Conservation (phyloP, 2,329 filamentous ascomycete genomes). For the Verticillium tricorpus region DNA sequence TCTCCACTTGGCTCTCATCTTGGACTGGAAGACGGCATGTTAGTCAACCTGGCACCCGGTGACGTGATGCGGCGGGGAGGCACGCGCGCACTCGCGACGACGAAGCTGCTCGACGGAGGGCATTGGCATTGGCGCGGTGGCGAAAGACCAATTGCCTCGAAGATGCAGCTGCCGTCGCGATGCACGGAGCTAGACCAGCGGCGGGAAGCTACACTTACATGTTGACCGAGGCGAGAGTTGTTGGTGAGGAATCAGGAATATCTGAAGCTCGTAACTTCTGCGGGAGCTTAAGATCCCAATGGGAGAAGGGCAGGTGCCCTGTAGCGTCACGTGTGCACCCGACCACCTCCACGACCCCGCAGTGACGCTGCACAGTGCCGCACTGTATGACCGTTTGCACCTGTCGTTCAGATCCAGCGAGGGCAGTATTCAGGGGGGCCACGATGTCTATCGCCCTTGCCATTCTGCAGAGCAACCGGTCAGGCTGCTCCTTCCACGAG, state of each 20-base stretch:
- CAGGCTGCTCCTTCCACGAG: neutral
- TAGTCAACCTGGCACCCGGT: neutral
- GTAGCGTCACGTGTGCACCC: neutral
- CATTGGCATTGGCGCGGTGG: neutral
- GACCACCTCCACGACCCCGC: neutral
- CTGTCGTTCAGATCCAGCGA: neutral
- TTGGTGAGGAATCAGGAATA: neutral
- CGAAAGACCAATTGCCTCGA: neutral
- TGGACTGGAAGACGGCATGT: slow-evolving; percentile 36
- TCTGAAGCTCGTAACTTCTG: neutral
- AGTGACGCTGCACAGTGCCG: neutral
- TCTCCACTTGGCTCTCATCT: slow-evolving; percentile 97
- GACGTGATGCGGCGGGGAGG: neutral
- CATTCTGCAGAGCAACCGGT: neutral
- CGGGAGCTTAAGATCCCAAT: neutral
- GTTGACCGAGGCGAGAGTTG: neutral
- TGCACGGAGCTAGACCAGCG: neutral
- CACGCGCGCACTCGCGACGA: neutral
- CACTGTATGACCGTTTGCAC: neutral
- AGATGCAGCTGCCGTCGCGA: neutral
- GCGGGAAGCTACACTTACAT: neutral
- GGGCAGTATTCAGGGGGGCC: neutral
- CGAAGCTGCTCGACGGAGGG: neutral
- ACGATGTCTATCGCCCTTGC: neutral
- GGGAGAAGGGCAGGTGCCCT: neutral